Evolutionary conservation across 1,139 yeast genomes (phyloP).

Genomic region (Scheffersomyces cryptocercus): DNA sequence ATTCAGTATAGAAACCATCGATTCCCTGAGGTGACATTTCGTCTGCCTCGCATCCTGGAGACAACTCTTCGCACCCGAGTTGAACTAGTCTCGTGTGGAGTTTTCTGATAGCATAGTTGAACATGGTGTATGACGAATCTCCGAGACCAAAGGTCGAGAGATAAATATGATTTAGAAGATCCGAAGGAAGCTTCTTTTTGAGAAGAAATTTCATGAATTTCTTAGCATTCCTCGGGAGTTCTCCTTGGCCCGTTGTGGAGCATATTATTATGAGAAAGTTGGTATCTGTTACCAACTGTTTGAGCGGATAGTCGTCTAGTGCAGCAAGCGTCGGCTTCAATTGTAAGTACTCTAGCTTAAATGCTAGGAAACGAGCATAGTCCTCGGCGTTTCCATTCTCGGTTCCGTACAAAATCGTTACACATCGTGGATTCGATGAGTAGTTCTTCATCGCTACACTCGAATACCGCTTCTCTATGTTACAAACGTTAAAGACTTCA

Average conservation of each 20-base stretch:
- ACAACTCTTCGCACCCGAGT: constrained; percentile 75
- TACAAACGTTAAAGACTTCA: no score
- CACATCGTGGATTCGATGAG: background rate
- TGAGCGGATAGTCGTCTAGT: constrained; percentile 64
- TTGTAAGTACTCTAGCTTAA: constrained; percentile 56
- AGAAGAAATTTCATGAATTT: constrained; percentile 75
- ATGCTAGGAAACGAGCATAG: constrained; percentile 66
- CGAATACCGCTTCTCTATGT: no score
- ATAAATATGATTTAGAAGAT: constrained; percentile 60
- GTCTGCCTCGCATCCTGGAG: constrained; percentile 84
- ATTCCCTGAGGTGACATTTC: constrained; percentile 80
- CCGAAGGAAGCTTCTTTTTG: constrained; percentile 63
- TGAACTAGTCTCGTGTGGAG: constrained; percentile 76
- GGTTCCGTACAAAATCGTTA: constrained; percentile 80
- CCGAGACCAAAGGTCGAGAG: constrained; percentile 88
- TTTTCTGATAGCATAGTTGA: constrained; percentile 82
- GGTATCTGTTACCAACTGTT: constrained; percentile 49
- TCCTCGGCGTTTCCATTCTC: constrained; percentile 95
- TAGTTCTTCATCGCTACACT: no score
- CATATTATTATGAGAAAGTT: constrained; percentile 64
- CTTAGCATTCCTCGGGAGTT: constrained; percentile 75
- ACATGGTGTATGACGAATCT: constrained; percentile 88
- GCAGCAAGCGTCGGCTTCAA: constrained; percentile 53
- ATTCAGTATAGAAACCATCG: constrained; percentile 75
- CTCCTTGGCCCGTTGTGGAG: constrained; percentile 97